Conservation (phyloP, 2,329 filamentous ascomycete genomes). For the Epichloe hybrida region DNA sequence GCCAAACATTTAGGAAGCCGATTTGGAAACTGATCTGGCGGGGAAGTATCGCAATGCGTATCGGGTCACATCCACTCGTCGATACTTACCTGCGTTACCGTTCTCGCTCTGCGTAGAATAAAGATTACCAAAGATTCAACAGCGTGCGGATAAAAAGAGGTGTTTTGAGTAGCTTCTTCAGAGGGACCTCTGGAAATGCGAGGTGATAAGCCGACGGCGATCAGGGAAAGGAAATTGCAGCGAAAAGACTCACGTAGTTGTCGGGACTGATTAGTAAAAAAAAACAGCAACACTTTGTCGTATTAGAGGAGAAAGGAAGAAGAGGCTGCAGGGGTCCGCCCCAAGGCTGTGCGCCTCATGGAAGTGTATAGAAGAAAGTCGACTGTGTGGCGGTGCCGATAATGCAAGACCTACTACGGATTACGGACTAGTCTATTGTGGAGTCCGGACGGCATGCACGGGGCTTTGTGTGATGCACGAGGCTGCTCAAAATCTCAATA, state of each 20-base stretch:
- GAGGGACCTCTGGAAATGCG: background rate
- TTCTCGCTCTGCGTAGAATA: background rate
- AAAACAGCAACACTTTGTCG: background rate
- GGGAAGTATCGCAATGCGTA: background rate
- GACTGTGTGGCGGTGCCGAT: conserved; percentile 25
- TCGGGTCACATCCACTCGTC: background rate
- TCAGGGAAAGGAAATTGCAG: background rate
- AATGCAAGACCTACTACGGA: conserved; percentile 2
- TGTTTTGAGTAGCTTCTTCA: background rate
- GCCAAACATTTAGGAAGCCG: background rate
- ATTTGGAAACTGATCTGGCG: background rate
- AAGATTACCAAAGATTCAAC: background rate
- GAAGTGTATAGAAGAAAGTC: conserved; percentile 29
- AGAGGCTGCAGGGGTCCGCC: conserved; percentile 16
- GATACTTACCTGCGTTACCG: background rate
- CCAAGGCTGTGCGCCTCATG: conserved; percentile 25
- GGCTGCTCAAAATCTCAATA: background rate
- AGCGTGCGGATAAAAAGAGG: background rate
- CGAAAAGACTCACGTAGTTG: background rate
- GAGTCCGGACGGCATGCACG: background rate
- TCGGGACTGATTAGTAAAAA: background rate
- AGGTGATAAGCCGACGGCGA: background rate
- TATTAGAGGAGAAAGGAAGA: conserved; percentile 5
- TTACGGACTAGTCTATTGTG: background rate
- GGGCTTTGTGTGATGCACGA: background rate